Conservation (phyloP, 106 monocot genomes). For the Amphibolis antarctica region DNA sequence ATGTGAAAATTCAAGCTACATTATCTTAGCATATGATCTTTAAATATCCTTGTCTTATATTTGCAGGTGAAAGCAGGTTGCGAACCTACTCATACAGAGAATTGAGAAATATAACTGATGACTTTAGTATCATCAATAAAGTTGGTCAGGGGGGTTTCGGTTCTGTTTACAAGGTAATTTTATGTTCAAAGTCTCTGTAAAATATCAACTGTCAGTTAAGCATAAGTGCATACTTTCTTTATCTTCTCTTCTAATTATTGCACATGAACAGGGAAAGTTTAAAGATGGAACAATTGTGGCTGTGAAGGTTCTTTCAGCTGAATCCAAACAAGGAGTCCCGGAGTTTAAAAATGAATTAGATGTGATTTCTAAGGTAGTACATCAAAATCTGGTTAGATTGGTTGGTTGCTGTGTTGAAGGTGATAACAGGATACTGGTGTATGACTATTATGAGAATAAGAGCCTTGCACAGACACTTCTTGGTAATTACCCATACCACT, state of each 20-base stretch:
- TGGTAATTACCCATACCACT: conserved; percentile 22
- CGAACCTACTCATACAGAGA: conserved; percentile 34
- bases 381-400: conserved; percentile 61
- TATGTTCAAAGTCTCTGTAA: background rate
- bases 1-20: too few relatives aligned
- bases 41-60: background rate
- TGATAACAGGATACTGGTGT: conserved; percentile 55
- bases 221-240: background rate
- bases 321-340: conserved; percentile 51
- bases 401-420: conserved; percentile 60
- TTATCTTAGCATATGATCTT: too few relatives aligned
- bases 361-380: conserved; percentile 42
- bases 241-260: background rate
- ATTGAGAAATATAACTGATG: conserved; percentile 31
- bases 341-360: conserved; percentile 62
- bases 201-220: too few relatives aligned
- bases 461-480: conserved; percentile 79
- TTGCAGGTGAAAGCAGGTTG: conserved; percentile 18
- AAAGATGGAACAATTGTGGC: conserved; percentile 62
- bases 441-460: conserved; percentile 71
- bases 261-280: conserved; percentile 42
- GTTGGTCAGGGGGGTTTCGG: conserved; percentile 54
- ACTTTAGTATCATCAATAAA: conserved; percentile 36
- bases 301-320: conserved; percentile 55
- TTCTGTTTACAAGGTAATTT: conserved; percentile 47